phyloP scores from a whole-genome alignment of 1,284 basidiomycete genomes.

The Apiotrichum mycotoxinovorans region DNA sequence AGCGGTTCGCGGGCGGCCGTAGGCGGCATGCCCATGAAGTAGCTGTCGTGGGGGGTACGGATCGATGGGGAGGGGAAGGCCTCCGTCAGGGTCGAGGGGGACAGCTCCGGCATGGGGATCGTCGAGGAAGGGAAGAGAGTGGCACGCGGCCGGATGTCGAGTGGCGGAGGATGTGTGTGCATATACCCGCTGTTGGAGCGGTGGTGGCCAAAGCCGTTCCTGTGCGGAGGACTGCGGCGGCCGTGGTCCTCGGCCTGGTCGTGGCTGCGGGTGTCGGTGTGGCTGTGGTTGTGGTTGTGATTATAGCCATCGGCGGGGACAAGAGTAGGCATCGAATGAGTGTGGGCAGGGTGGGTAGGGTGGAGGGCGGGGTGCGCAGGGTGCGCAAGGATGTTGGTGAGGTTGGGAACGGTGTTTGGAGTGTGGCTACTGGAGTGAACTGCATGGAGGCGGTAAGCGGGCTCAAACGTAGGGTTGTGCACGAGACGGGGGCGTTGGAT shows the following conservation, averaged over 20 bases:
- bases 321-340: not conserved
- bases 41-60: not conserved
- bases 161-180: not conserved
- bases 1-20: not conserved
- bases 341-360: too few species aligned
- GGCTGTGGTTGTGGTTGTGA: too few species aligned
- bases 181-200: constrained; percentile 1
- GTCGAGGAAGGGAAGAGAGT: not conserved
- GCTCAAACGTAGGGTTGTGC: not conserved
- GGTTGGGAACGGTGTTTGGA: too few species aligned
- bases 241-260: too few species aligned
- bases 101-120: not conserved
- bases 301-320: not conserved
- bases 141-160: not conserved
- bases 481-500: constrained; percentile 1
- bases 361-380: too few species aligned
- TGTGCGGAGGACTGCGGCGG: too few species aligned
- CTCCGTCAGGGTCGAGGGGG: not conserved
- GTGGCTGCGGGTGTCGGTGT: not conserved
- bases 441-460: not conserved
- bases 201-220: constrained; percentile 1
- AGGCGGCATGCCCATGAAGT: too few species aligned
- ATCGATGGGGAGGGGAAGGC: not conserved
- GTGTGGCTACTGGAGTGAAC: too few species aligned
- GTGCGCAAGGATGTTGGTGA: too few species aligned